A percentile compares a stretch with the other conserved stretches of the same genome.
Evolutionary conservation across 2,329 filamentous ascomycete species (phyloP).

Genomic region (Lasiodiplodia sp.): DNA sequence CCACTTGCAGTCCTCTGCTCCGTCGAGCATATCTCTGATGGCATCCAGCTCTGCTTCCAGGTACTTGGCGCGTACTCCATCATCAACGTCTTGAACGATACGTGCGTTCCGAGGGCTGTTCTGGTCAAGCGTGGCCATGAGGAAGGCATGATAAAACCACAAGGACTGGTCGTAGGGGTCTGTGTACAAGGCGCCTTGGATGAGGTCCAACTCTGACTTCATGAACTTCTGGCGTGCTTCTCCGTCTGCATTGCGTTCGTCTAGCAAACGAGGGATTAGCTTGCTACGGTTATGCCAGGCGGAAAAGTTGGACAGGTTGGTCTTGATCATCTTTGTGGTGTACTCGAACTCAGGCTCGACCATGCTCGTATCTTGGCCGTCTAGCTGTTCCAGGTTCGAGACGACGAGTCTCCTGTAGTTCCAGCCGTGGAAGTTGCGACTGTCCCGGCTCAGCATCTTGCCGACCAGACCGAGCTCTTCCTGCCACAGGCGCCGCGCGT

Average conservation of each 20-base stretch:
- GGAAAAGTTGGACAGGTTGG: slow-evolving; percentile 93
- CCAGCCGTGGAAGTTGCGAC: slow-evolving; percentile 96
- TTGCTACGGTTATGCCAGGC: slow-evolving; percentile 93
- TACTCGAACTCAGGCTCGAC: slow-evolving; percentile 85
- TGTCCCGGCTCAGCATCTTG: slow-evolving; percentile 88
- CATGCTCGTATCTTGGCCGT: slow-evolving; percentile 60
- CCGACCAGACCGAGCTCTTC: slow-evolving; percentile 81
- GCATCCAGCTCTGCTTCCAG: slow-evolving; percentile 75
- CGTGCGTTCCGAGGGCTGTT: slow-evolving; percentile 58
- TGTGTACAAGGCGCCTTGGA: slow-evolving; percentile 81
- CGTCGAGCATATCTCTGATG: slow-evolving; percentile 72
- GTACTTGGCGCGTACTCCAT: slow-evolving; percentile 68
- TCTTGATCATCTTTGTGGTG: slow-evolving; percentile 84
- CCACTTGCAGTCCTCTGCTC: slow-evolving; percentile 80
- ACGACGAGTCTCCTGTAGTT: slow-evolving; percentile 85
- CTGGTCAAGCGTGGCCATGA: slow-evolving; percentile 71
- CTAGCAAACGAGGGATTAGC: slow-evolving; percentile 77
- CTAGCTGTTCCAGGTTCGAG: slow-evolving; percentile 70
- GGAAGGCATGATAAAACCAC: slow-evolving; percentile 95
- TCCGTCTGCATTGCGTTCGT: slow-evolving; percentile 71
- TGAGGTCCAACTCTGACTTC: slow-evolving; percentile 76
- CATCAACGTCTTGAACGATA: slow-evolving; percentile 70
- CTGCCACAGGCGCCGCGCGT: slow-evolving; percentile 76
- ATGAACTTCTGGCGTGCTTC: slow-evolving; percentile 72
- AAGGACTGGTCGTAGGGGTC: slow-evolving; percentile 94